Evolutionary conservation across 2,329 filamentous ascomycete genomes (phyloP), one percentile per base, ranked within the genome.

Genomic region (Mycosphaerella arachidis): DNA sequence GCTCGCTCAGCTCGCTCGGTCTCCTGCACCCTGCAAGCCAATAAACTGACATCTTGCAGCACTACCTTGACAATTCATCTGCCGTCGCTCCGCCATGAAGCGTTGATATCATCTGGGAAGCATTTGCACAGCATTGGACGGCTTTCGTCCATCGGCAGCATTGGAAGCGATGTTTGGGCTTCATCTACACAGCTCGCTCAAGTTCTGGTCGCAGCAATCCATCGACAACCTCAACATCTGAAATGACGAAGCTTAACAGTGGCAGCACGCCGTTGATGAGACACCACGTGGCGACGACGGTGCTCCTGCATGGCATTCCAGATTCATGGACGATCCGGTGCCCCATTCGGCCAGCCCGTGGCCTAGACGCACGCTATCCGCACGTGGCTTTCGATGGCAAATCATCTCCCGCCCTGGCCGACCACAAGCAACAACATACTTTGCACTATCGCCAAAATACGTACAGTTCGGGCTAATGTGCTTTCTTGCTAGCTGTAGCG

Each of bases 341-440:
- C 54, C 37, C 54, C 54, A 13, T 29, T 16, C 48, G 48, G 30
- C 48, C 50, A 52, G 27, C n/a, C 50, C 50, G 10, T 43, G 13
- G 48, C 7, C 53, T 24, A 18, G 48, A 51, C 27, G 37, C 43
- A 58, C 51, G 56, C 56, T 55, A 58, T 30, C 43, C 55, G 40
- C 51, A 58, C 56, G 51, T 58, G 56, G 56, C 56, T 52, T 30
- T 29, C n/a, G 10, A 31, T 29, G 31, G 51, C 56, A 48, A 58
- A 58, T 58, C 56, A 58, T n/a, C 40, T 45, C 30, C 48, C 35
- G 29, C 31, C 31, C 45, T 20, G 31, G 30, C 30, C 50, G 35
- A 30, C 29, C 29, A 52, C 50, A 50, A 12, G 50, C 27, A 20
- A 29, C 35, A 45, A 52, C 48, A 57, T 48, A 53, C 55, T 35